A percentile compares a stretch with the other conserved stretches of the same genome.
These are phyloP conservation scores for Claviceps sp. DNA, from an alignment of 2,329 filamentous ascomycete species.

Conservation along the genomic window DNA sequence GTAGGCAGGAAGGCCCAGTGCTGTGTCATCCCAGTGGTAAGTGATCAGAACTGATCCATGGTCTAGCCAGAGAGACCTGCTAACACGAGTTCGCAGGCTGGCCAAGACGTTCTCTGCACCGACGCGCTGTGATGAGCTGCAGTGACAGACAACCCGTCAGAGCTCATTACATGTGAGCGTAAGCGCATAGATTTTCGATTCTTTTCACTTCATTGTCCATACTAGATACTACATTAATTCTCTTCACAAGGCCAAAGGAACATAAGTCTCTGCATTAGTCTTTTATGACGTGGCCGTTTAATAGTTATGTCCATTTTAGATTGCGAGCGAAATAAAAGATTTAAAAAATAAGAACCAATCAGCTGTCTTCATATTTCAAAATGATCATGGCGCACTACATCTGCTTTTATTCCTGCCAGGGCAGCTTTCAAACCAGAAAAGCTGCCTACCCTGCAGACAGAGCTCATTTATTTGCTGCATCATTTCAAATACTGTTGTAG, in stretches of 20 bases:
- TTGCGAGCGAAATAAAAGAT: too few relatives aligned
- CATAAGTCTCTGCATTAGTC: neutral
- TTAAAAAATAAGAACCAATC: too few relatives aligned
- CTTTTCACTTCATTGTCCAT: constrained; percentile 1
- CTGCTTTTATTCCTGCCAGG: too few relatives aligned
- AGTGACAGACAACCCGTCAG: neutral
- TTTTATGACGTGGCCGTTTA: neutral
- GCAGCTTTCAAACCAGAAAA: too few relatives aligned
- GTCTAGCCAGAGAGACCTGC: neutral
- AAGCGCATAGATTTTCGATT: neutral
- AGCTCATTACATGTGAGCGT: neutral
- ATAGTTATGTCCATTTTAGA: neutral
- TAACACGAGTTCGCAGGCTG: neutral
- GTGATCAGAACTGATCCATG: neutral
- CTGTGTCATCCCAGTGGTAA: constrained; percentile 8
- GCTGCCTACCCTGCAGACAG: too few relatives aligned
- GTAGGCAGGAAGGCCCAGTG: constrained; percentile 1
- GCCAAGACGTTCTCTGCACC: constrained; percentile 3
- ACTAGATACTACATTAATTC: neutral
- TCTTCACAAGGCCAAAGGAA: neutral
- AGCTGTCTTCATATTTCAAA: too few relatives aligned
- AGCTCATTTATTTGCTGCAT: too few relatives aligned
- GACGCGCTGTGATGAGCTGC: neutral
- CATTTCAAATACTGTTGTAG: too few relatives aligned
- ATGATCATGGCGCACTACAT: too few relatives aligned